phyloP scores from a whole-genome alignment of 2,329 filamentous ascomycete genomes.

The Microsporum canis region DNA sequence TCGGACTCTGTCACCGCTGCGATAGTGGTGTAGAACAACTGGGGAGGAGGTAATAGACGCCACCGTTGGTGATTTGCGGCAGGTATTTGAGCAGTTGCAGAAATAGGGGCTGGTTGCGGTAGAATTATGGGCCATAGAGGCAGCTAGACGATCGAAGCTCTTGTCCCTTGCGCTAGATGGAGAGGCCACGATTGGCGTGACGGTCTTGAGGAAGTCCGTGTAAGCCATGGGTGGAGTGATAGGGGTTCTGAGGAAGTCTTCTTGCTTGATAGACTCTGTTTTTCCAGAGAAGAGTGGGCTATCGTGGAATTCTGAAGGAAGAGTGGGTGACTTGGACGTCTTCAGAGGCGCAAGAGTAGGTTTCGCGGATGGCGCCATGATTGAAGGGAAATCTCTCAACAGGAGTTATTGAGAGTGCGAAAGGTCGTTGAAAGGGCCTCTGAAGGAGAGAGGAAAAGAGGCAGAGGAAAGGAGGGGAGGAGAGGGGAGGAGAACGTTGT shows the following conservation, averaged over 20 bases:
- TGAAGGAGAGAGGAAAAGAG: background rate
- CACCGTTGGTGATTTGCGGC: constrained; percentile 44
- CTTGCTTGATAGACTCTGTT: constrained; percentile 56
- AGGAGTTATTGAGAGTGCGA: background rate
- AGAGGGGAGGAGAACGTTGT: background rate
- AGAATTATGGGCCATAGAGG: constrained; percentile 7
- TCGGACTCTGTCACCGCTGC: constrained; percentile 41
- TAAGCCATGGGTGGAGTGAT: constrained; percentile 87
- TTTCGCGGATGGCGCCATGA: constrained; percentile 10
- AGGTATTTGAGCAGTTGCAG: constrained; percentile 26
- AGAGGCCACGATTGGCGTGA: constrained; percentile 59
- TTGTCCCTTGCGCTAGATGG: constrained; percentile 42
- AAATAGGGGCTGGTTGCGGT: constrained; percentile 17
- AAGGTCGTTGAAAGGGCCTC: background rate
- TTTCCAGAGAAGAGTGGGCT: constrained; percentile 39
- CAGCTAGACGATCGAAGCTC: constrained; percentile 21
- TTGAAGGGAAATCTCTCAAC: background rate
- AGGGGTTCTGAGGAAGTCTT: constrained; percentile 61
- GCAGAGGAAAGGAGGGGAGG: background rate
- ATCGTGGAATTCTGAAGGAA: constrained; percentile 47
- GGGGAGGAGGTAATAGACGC: constrained; percentile 26
- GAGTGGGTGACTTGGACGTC: constrained; percentile 34
- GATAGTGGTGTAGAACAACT: constrained; percentile 27
- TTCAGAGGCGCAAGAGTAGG: constrained; percentile 18
- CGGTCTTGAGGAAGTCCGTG: constrained; percentile 79